Conservation (phyloP, 495 filamentous ascomycete species). For the Daldinia vernicosa region DNA sequence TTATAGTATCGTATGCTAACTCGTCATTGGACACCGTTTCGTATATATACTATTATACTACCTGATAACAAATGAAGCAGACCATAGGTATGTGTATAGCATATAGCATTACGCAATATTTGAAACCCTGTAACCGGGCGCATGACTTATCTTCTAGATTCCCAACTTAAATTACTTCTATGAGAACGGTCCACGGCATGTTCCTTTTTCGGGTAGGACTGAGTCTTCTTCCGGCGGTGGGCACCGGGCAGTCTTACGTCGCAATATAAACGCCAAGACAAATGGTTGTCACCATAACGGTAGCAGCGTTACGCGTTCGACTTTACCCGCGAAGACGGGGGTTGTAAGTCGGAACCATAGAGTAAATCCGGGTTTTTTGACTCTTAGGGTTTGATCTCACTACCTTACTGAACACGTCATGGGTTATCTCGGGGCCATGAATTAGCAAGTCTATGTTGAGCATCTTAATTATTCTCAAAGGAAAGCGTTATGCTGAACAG, state of each 20-base stretch:
- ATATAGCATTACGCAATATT: not conserved
- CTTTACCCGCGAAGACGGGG: slow-evolving; percentile 28
- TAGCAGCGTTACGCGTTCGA: slow-evolving; percentile 15
- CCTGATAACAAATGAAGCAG: not conserved
- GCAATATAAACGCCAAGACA: slow-evolving; percentile 34
- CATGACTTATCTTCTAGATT: slow-evolving; percentile 11
- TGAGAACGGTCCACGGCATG: slow-evolving; percentile 4
- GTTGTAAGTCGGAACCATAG: not conserved
- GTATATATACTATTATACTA: not conserved
- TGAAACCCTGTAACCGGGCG: not conserved
- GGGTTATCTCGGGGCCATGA: not conserved
- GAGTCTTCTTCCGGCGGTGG: slow-evolving; percentile 22
- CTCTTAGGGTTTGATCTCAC: not conserved
- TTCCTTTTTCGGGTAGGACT: slow-evolving; percentile 28
- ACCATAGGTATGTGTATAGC: not conserved
- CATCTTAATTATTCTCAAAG: not conserved
- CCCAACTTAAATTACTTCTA: not conserved
- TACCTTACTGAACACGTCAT: not conserved
- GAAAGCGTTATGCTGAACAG: not conserved
- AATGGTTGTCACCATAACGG: slow-evolving; percentile 6
- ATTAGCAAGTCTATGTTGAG: not conserved
- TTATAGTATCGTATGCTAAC: not conserved
- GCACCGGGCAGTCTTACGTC: slow-evolving; percentile 11
- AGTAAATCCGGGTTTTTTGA: not conserved
- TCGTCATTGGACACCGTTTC: not conserved